phyloP scores from a whole-genome alignment of 208 protist species.

The Naegleria fowleri region DNA sequence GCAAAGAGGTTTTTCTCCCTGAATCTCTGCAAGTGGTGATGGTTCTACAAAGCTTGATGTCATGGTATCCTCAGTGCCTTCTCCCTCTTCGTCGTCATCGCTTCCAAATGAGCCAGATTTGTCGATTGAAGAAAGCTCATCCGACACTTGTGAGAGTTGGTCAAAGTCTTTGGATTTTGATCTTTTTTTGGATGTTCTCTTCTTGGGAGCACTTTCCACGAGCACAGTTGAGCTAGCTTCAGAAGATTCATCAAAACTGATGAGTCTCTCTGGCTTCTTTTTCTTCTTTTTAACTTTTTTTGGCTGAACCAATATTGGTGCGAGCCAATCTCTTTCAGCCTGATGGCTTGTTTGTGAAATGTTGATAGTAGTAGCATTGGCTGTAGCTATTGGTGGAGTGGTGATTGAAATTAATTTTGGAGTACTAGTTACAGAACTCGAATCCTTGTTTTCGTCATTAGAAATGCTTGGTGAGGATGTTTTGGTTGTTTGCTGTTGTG shows the following conservation, averaged over 20 bases:
- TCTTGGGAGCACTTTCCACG: not conserved
- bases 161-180: not conserved
- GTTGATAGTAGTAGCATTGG: too few species aligned
- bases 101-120: not conserved
- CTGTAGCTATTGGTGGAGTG: too few species aligned
- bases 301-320: not conserved
- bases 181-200: not conserved
- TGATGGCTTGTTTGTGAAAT: not conserved
- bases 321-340: not conserved
- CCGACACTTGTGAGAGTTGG: not conserved
- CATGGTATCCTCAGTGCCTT: not conserved
- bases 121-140: not conserved
- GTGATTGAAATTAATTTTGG: not conserved
- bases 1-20: too few species aligned
- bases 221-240: not conserved
- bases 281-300: not conserved
- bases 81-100: not conserved
- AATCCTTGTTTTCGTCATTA: too few species aligned
- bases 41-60: not conserved
- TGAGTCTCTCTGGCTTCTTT: not conserved
- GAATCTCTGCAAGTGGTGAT: not conserved
- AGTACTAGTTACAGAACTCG: not conserved
- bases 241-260: not conserved
- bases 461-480: too few species aligned
- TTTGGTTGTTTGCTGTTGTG: not conserved